phyloP scores from a whole-genome alignment of 352 stramenopile genomes.

The Peronospora destructor region DNA sequence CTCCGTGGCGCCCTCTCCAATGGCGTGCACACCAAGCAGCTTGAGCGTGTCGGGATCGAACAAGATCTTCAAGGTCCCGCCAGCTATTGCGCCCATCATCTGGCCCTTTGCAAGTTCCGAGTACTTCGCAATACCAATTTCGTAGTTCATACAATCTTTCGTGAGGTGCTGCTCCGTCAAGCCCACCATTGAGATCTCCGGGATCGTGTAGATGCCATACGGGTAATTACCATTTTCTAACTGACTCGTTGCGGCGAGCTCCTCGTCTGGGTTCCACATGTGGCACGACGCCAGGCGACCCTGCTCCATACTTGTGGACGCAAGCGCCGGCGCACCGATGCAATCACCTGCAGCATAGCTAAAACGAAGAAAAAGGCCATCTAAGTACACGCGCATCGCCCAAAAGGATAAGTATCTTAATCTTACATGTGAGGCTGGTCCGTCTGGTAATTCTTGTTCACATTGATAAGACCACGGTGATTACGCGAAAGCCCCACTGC shows the following conservation, averaged over 20 bases:
- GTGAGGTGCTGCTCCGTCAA: slow-evolving; percentile 86
- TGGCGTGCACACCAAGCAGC: slow-evolving; percentile 82
- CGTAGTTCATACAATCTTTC: slow-evolving; percentile 71
- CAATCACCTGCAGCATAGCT: slow-evolving; percentile 86
- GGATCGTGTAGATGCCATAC: slow-evolving; percentile 90
- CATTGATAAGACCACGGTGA: slow-evolving; percentile 70
- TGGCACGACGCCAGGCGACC: slow-evolving; percentile 74
- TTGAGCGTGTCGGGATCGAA: slow-evolving; percentile 79
- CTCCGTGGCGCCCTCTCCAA: slow-evolving; percentile 85
- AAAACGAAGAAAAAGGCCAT: neutral
- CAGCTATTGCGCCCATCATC: slow-evolving; percentile 76
- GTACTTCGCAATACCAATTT: slow-evolving; percentile 84
- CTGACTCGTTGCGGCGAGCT: slow-evolving; percentile 55
- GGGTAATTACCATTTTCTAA: slow-evolving; percentile 78
- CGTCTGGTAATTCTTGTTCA: slow-evolving; percentile 88
- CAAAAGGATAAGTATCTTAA: neutral
- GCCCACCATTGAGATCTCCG: slow-evolving; percentile 88
- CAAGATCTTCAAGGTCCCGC: slow-evolving; percentile 85
- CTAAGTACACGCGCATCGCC: neutral
- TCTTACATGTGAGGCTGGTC: slow-evolving; percentile 68
- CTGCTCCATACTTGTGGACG: slow-evolving; percentile 88
- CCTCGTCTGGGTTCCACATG: slow-evolving; percentile 67
- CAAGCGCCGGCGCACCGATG: slow-evolving; percentile 80
- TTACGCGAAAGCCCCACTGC: slow-evolving; percentile 71
- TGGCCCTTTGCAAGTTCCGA: slow-evolving; percentile 86